Base-by-base conservation (phyloP, 75 land plant genomes). In the Sequoia sempervirens region DNA sequence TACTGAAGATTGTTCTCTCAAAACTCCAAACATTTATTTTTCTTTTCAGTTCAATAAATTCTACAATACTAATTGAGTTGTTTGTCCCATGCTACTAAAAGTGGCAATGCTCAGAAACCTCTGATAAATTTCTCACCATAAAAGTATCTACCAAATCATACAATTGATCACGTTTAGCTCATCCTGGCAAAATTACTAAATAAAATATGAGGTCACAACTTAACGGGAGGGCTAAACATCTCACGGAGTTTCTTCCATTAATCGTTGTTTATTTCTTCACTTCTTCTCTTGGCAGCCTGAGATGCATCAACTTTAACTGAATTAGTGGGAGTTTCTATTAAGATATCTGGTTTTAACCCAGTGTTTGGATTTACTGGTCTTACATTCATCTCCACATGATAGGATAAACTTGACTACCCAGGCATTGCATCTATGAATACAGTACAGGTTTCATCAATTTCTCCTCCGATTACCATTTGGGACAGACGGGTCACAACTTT, bases 391-490 rank as follows among this genome's bases (percentile, higher is more conserved):
- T 94, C 94, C 18, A 94, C 98, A 10, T 80, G 52, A 80, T 90
- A 97, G 5, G 83, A 28, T 80, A 97, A 82, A 40, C 83, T 87
- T 13, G 80, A 82, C 36, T 87, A 86, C 30, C 87, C 90, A 36
- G 87, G 82, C n/a, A 74, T 88, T 0, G 88, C 92, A 78, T 97
- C 98, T 41, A 97, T 94, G 75, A 87, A 96, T 4, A 97, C 98
- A 0, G 98, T 97, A 7, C 95, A 92, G 86, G 91, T 97, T 83
- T 97, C 99, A 82, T 97, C 99, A 53, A 97, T 93, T 61, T 94
- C 98, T 5, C 88, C 98, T 69, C 85, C 89, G 3, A 97, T 87
- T 1, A 97, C 89, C 99, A 97, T 97, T 70, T 61, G 87, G 28
- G 99, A 97, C 53, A 97, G 81, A 76, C 96, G 89, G 1, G 96